Base-by-base conservation (phyloP, 192 early-diverging fungal genomes). In the Pecoramyces ruminantium region DNA sequence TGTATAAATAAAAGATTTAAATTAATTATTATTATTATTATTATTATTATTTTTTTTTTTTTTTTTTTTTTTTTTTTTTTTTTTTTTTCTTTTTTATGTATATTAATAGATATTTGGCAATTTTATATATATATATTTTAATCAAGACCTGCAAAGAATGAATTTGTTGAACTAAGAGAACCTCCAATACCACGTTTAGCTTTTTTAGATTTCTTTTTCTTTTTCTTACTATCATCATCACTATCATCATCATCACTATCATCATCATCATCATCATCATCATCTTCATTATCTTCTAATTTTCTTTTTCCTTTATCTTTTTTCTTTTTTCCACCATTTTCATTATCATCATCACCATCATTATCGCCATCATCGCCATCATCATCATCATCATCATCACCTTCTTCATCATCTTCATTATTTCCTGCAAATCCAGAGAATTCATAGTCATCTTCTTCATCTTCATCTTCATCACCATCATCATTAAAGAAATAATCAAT, bases 401-500 rank as follows among this genome's bases (percentile, higher is more conserved):
- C 88, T 0, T 86, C 86, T 13, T 87, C 87, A 3, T 86, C 86
- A 14, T 84, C 79, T 38, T 79, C 86, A 2, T 87, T 87, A 34
- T 18, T 6, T 15, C 42, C 17, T 21, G 42, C 42, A 51, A 51
- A 51, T 4, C 42, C 42, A 51, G 42, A 17, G 14, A 51, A 51
- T 51, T 84, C 79, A 4, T 85, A 86, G n/a, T 89, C 89, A 11
- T 88, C 85, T 15, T 84, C 86, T 34, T 80, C 82, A n/a, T 88
- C 83, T 77, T 87, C 86, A n/a, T n/a, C n/a, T 14, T 85, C 82
- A 2, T 85, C 86, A 29, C 86, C 83, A 40, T 88, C 87, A 17
- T 81, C 67, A 17, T 88, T 85, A 78, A 85, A 88, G 38, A 96
- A 86, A 78, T 91, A 90, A 12, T 86, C 86, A 83, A 92, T 90